Conservation (phyloP, 2,329 filamentous ascomycete genomes). For the Orbilia ellipsospora region DNA sequence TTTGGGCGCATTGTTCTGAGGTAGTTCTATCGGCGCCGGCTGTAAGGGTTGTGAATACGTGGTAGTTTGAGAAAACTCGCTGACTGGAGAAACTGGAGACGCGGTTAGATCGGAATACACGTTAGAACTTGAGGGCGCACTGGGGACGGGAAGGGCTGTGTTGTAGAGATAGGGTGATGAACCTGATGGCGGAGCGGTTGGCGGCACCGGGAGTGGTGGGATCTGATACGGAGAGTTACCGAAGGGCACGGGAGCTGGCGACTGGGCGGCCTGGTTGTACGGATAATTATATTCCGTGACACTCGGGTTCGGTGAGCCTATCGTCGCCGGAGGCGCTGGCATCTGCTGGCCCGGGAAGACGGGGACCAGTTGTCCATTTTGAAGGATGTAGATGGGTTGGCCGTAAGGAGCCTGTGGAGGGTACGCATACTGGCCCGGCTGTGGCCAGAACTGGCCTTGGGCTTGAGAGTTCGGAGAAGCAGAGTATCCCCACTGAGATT, state of each 20-base stretch:
- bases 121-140: slow-evolving; percentile 5
- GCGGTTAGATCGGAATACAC: slow-evolving; percentile 23
- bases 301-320: slow-evolving; percentile 23
- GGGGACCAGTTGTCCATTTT: slow-evolving; percentile 47
- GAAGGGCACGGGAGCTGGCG: slow-evolving; percentile 17
- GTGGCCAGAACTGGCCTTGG: slow-evolving; percentile 45
- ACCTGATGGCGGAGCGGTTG: slow-evolving; percentile 36
- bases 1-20: slow-evolving; percentile 6
- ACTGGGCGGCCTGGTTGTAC: slow-evolving; percentile 24
- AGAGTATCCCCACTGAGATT: slow-evolving; percentile 39
- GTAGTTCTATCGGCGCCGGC: slow-evolving; percentile 7
- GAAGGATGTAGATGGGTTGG: slow-evolving; percentile 42
- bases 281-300: slow-evolving; percentile 10
- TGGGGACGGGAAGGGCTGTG: slow-evolving; percentile 2
- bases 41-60: slow-evolving; percentile 22
- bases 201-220: slow-evolving; percentile 41
- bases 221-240: slow-evolving; percentile 37
- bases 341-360: slow-evolving; percentile 43
- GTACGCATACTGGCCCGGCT: slow-evolving; percentile 40
- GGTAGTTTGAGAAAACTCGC: slow-evolving; percentile 24
- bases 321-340: slow-evolving; percentile 15
- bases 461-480: slow-evolving; percentile 30
- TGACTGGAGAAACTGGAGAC: slow-evolving; percentile 33
- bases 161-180: slow-evolving; percentile 23
- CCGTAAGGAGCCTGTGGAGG: slow-evolving; percentile 38